A percentile compares a stretch with the other conserved stretches of the same genome.
Evolutionary conservation across 2,329 filamentous ascomycete species (phyloP).

Genomic region (Fonsecaea multimorphosa): DNA sequence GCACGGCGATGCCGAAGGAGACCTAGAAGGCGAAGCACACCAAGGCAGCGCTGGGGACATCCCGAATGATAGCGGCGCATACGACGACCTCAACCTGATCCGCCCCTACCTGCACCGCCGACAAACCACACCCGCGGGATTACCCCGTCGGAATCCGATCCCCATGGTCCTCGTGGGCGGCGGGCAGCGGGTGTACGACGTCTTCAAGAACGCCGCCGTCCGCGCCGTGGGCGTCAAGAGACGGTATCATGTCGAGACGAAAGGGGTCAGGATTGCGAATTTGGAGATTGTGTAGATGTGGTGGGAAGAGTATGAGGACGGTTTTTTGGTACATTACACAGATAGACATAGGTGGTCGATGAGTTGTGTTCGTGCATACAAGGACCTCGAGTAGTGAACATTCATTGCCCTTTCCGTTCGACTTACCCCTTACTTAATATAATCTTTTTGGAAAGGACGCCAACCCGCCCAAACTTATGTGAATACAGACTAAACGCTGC

Average conservation of each 20-base stretch:
- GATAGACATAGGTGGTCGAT: too few species aligned
- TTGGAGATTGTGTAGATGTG: constrained; percentile 69
- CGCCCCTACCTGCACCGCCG: constrained; percentile 76
- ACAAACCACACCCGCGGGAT: constrained; percentile 73
- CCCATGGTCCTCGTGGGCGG: constrained; percentile 84
- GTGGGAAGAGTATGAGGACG: too few species aligned
- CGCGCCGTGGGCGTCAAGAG: constrained; percentile 77
- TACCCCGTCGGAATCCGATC: constrained; percentile 73
- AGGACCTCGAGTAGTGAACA: too few species aligned
- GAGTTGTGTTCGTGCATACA: too few species aligned
- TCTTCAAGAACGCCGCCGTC: constrained; percentile 64
- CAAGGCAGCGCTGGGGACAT: constrained; percentile 41
- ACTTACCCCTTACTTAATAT: too few species aligned
- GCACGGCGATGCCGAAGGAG: constrained; percentile 39
- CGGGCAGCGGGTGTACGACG: constrained; percentile 67
- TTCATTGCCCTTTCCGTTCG: too few species aligned
- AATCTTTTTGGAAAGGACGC: too few species aligned
- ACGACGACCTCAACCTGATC: constrained; percentile 53
- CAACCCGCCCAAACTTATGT: too few species aligned
- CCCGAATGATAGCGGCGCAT: constrained; percentile 18
- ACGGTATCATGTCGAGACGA: constrained; percentile 79
- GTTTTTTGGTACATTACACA: too few species aligned
- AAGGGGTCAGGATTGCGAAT: constrained; percentile 80
- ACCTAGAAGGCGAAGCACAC: not conserved
- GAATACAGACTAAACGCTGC: too few species aligned